These are phyloP conservation scores for Centaurea solstitialis DNA, from an alignment of 129 eudicot species.

Conservation along the genomic window DNA sequence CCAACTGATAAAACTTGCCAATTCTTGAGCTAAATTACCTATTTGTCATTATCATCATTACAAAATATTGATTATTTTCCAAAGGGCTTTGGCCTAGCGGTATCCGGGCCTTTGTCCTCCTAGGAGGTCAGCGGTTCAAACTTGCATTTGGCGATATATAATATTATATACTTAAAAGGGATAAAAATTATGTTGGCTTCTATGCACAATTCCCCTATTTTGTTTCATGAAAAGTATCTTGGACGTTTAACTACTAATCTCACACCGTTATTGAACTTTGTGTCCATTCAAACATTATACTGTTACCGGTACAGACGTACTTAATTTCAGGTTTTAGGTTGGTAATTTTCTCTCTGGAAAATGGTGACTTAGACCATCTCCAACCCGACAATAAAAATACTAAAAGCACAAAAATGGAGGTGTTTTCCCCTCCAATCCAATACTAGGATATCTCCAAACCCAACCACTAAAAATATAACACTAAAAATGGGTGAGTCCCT, in stretches of 20 bases:
- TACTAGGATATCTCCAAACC: too few relatives aligned
- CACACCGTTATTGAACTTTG: neutral
- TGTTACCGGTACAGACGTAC: neutral
- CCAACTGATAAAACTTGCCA: neutral
- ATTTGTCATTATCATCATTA: neutral
- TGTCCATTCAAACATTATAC: neutral
- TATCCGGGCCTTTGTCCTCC: neutral
- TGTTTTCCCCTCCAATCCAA: too few relatives aligned
- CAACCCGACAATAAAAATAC: too few relatives aligned
- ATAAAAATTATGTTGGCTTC: neutral
- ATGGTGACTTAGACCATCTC: neutral
- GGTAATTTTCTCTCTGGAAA: neutral
- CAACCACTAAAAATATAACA: too few relatives aligned
- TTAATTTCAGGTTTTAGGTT: neutral
- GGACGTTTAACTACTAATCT: neutral
- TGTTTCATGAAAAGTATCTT: neutral
- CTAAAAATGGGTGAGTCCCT: too few relatives aligned
- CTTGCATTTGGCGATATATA: neutral
- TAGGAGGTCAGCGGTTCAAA: neutral
- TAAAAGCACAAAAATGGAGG: too few relatives aligned
- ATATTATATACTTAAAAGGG: too few relatives aligned
- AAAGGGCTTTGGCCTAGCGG: neutral
- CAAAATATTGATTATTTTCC: neutral
- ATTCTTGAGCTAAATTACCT: neutral
- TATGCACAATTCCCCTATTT: neutral